A percentile compares a stretch with the other conserved stretches of the same genome.
Conservation (phyloP, 202 grass and related monocot genomes). For the Panicum hallii region DNA sequence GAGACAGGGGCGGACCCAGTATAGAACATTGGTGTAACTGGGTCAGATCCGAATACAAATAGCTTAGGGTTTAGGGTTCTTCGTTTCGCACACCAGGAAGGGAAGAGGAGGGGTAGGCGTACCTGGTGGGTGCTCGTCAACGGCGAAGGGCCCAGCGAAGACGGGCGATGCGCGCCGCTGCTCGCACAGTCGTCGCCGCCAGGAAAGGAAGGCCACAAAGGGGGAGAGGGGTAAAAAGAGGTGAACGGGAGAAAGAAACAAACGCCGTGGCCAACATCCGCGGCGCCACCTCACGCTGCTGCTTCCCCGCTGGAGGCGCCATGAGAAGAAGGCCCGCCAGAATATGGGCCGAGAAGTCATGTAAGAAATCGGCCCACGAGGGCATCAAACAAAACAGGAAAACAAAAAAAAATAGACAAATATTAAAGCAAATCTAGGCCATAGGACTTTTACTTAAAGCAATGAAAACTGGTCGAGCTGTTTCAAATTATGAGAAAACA, state of each 20-base stretch:
- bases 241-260: neutral
- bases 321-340: too few species aligned
- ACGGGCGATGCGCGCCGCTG: neutral
- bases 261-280: neutral
- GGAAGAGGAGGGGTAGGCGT: neutral
- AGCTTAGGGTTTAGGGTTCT: neutral
- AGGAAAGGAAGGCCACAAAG: neutral
- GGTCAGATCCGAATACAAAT: neutral
- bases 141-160: neutral
- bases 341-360: neutral
- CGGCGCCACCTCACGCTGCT: too few species aligned
- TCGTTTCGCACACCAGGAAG: neutral
- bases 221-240: neutral
- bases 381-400: too few species aligned
- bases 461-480: too few species aligned
- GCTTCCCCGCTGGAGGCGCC: too few species aligned
- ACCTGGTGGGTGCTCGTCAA: neutral
- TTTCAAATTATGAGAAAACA: too few species aligned
- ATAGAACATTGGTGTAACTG: neutral
- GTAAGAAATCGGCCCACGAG: too few species aligned
- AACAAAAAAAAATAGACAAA: too few species aligned
- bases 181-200: neutral
- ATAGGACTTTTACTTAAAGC: too few species aligned
- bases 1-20: neutral
- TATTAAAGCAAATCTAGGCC: too few species aligned